These are phyloP conservation scores for Ciborinia camelliae DNA, from an alignment of 2,329 filamentous ascomycete species.

Conservation along the genomic window DNA sequence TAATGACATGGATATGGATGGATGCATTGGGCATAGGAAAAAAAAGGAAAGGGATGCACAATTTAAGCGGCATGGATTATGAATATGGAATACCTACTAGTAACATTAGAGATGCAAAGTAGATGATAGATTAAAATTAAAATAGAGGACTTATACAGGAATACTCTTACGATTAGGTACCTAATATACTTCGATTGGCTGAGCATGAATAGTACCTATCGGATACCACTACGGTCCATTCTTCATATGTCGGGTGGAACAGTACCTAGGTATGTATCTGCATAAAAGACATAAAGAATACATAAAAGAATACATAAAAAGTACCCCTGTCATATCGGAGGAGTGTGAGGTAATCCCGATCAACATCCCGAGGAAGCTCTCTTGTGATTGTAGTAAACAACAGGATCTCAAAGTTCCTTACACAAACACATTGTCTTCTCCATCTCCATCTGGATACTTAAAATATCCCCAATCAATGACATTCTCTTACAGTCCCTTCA, in stretches of 20 bases:
- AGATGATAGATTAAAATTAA: conserved; percentile 9
- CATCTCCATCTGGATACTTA: background rate
- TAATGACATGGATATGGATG: background rate
- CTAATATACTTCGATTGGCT: background rate
- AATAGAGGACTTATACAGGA: background rate
- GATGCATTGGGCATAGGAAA: background rate
- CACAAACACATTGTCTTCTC: background rate
- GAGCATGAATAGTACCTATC: background rate
- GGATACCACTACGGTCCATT: too few relatives aligned
- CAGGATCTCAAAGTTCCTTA: background rate
- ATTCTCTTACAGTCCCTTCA: too few relatives aligned
- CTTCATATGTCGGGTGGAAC: too few relatives aligned
- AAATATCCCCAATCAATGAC: background rate
- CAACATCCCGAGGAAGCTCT: background rate
- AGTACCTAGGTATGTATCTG: too few relatives aligned
- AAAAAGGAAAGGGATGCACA: background rate
- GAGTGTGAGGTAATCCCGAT: background rate
- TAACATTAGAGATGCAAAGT: conserved; percentile 9
- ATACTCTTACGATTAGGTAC: background rate
- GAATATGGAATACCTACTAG: conserved; percentile 11
- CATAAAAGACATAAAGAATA: background rate
- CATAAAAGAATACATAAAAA: background rate
- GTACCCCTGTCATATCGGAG: background rate
- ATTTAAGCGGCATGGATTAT: conserved; percentile 4
- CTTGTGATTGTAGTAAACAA: conserved; percentile 3